Evolutionary conservation across 768 basidiomycete genomes (phyloP), one percentile per base, ranked within the genome.

Genomic region (Tricholoma matsutake): DNA sequence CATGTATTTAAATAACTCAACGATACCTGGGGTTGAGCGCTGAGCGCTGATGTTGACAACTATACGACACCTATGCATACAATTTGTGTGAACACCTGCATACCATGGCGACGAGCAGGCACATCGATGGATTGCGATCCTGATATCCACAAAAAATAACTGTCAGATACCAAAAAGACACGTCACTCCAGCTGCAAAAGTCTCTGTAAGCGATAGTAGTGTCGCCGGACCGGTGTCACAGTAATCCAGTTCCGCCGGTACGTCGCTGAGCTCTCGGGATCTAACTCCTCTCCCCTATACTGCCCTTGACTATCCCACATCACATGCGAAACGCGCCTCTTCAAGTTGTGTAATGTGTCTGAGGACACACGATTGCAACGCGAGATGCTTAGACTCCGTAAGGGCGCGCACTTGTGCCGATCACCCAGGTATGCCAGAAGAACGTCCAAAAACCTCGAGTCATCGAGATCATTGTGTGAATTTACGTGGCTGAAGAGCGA

Each of bases 401-500:
- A 55, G 39, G 63, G 54, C 20, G 64, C 67, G 53, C 72, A 72
- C 37, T 60, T 67, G 14, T 67, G 66, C 1, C 78, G 70, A 47
- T 73, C 68, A 53, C 65, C 67, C 16, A 79, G 64, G 47, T 69
- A 72, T 9, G 72, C 66, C 18, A 70, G 63, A 14, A 77, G 66
- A 3, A 79, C 77, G 41, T 79, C 77, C 45, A 79, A 67, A 62
- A 78, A 79, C 16, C 74, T 68, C 8, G 77, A 78, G 61, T 79
- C 77, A 62, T 78, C 78, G 47, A 76, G 67, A 57, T 78, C 74
- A 54, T 53, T 64, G 55, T 75, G 67, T 1, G 75, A 77, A 61
- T 79, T 75, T 34, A 73, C 61, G 22, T 69, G 67, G 1, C 65
- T 68, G 5, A 60, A 67, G 20, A 67, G 64, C 8, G 73, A 72